A percentile compares a stretch with the other conserved stretches of the same genome.
These are phyloP conservation scores for Pythium rishiriense DNA, from an alignment of 352 stramenopile species.

Conservation along the genomic window DNA sequence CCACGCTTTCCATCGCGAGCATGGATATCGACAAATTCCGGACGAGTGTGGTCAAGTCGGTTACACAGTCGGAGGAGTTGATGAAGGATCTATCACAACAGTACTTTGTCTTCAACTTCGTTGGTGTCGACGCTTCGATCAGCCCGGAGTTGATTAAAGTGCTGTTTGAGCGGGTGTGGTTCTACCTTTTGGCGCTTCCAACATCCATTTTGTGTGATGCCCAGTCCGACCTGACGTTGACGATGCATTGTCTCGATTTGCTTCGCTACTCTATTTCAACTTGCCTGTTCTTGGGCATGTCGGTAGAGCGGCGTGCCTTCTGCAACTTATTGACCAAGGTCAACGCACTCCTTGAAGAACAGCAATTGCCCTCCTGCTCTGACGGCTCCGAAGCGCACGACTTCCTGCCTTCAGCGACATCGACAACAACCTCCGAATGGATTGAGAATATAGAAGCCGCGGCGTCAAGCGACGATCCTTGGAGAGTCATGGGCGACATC, in stretches of 20 bases:
- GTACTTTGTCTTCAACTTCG: constrained; percentile 89
- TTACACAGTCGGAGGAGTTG: constrained; percentile 80
- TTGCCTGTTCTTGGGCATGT: constrained; percentile 82
- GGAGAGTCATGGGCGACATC: constrained; percentile 86
- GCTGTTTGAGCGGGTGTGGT: constrained; percentile 94
- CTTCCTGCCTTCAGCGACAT: background rate
- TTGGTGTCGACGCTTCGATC: constrained; percentile 89
- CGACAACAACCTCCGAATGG: constrained; percentile 36
- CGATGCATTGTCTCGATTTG: constrained; percentile 81
- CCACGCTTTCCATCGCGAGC: constrained; percentile 41
- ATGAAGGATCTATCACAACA: constrained; percentile 82
- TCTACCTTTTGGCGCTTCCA: constrained; percentile 89
- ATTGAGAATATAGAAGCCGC: constrained; percentile 66
- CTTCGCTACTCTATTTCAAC: constrained; percentile 82
- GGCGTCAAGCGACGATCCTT: constrained; percentile 64
- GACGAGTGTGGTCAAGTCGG: constrained; percentile 60
- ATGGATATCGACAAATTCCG: constrained; percentile 82
- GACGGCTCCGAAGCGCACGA: constrained; percentile 24
- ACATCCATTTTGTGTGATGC: constrained; percentile 82
- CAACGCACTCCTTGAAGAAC: constrained; percentile 54
- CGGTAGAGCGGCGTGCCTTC: constrained; percentile 73
- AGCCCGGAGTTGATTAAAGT: constrained; percentile 91
- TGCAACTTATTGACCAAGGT: constrained; percentile 76
- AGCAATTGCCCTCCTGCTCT: constrained; percentile 17
- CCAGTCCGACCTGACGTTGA: constrained; percentile 75